Evolutionary conservation across 805 yeast genomes (phyloP), one percentile per base, ranked within the genome.

Genomic region (Tetrapisispora pingtungensis): DNA sequence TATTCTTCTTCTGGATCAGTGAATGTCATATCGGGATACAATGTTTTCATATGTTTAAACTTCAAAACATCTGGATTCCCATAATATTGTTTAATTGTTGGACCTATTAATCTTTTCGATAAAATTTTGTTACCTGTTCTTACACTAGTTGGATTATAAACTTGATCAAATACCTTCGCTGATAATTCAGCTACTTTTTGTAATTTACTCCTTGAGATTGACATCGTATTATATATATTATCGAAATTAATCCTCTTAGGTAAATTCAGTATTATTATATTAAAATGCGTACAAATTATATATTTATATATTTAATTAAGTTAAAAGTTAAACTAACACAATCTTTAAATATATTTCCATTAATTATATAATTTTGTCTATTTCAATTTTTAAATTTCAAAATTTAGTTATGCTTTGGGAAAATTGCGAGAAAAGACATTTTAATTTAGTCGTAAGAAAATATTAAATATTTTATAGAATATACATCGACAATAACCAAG

Each of bases 61-160:
- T 77, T 78, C 28, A 86, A 77, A 56, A 81, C 73, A 46, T 81
- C 77, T 31, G 80, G 75, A 52, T 84, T 80, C 22, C 94, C 94
- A 54, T 86, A 86, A 62, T 84, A 86, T 41, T 71, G 66, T 20
- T 78, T 75, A 31, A 84, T 61, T n/a, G 78, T 67, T 18, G 84
- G 84, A 19, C 96, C 96, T 58, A 73, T 77, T 49, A 86, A 70
- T 39, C 84, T 81, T 42, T 75, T 73, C 27, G 80, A 69, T 49
- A 86, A 69, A 33, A 82, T 72, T 61, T 83, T 81, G 40, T 84
- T 67, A 36, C 95, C 95, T 14, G 84, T 83, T 62, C 94, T 77
- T 37, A 64, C 64, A 35, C 70, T 67, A 8, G 68, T 63, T 24
- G 94, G 93, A 58, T 84, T 84, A 66, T 75, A 84, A 22, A 77